Conservation (phyloP, 768 basidiomycete genomes). For the Suillus hirtellus region DNA sequence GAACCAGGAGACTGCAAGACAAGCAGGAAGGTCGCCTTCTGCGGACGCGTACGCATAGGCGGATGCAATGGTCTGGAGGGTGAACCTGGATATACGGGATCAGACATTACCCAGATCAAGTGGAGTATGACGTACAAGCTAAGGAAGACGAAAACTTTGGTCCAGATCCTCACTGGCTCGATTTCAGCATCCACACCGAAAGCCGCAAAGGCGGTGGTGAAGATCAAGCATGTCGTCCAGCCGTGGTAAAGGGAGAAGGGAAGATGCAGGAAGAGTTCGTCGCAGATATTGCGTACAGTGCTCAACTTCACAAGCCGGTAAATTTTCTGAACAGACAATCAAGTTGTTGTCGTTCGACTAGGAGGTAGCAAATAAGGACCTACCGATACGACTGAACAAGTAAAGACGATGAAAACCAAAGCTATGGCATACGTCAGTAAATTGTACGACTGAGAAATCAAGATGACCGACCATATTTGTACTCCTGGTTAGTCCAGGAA, state of each 20-base stretch:
- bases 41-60: slow-evolving; percentile 65
- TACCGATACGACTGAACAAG: slow-evolving; percentile 54
- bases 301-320: slow-evolving; percentile 66
- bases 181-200: slow-evolving; percentile 59
- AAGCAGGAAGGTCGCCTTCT: slow-evolving; percentile 69
- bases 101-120: background rate
- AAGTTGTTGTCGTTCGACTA: slow-evolving; percentile 34
- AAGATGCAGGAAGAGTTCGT: slow-evolving; percentile 69
- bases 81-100: slow-evolving; percentile 35
- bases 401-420: slow-evolving; percentile 42
- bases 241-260: slow-evolving; percentile 75
- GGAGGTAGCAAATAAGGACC: slow-evolving; percentile 16
- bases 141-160: slow-evolving; percentile 62
- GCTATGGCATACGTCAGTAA: slow-evolving; percentile 27
- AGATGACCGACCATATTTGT: slow-evolving; percentile 38
- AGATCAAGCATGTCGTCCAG: slow-evolving; percentile 52
- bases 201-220: slow-evolving; percentile 59
- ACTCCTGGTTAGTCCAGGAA: slow-evolving; percentile 56
- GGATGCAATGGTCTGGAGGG: slow-evolving; percentile 58
- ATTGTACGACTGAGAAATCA: background rate
- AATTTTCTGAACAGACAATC: slow-evolving; percentile 47
- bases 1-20: slow-evolving; percentile 66
- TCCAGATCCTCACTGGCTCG: slow-evolving; percentile 55
- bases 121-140: slow-evolving; percentile 41
- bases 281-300: slow-evolving; percentile 46